Evolutionary conservation across 371 early-diverging fungal species (phyloP).

Genomic region (Rhizomucor pusillus): DNA sequence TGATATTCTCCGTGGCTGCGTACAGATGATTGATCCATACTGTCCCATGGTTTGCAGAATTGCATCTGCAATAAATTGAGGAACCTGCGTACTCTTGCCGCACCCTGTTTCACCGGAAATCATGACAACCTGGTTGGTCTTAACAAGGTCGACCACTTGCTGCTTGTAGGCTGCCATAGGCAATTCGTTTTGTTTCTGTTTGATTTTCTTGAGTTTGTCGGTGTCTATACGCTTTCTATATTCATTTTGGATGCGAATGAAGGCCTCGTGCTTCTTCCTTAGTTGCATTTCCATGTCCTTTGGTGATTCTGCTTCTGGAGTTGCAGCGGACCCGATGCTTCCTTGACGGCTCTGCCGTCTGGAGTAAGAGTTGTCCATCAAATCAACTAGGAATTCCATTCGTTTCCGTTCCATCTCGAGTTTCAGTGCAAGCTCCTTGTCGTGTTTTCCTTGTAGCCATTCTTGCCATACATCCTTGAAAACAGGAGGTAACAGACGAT

Average conservation of each 20-base stretch:
- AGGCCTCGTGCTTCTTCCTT: slow-evolving; percentile 6
- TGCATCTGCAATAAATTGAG: slow-evolving; percentile 80
- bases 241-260: slow-evolving; percentile 11
- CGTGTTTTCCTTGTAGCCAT: slow-evolving; percentile 49
- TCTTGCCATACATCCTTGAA: slow-evolving; percentile 69
- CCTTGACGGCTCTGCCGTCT: background rate
- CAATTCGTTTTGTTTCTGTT: slow-evolving; percentile 53
- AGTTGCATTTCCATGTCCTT: background rate
- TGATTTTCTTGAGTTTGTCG: slow-evolving; percentile 35
- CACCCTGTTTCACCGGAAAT: slow-evolving; percentile 93
- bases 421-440: slow-evolving; percentile 18
- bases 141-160: slow-evolving; percentile 50
- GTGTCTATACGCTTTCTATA: slow-evolving; percentile 28
- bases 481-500: slow-evolving; percentile 56
- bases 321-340: slow-evolving; percentile 10
- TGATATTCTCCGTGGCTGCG: slow-evolving; percentile 96
- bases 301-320: background rate
- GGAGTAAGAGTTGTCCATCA: slow-evolving; percentile 17
- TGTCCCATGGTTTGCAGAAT: slow-evolving; percentile 31
- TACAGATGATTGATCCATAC: slow-evolving; percentile 71
- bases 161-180: slow-evolving; percentile 63
- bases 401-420: slow-evolving; percentile 26
- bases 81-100: slow-evolving; percentile 94
- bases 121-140: slow-evolving; percentile 67
- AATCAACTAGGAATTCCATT: slow-evolving; percentile 22